These are phyloP conservation scores for Ramaria sp. DNA, from an alignment of 768 basidiomycete species.

Conservation along the genomic window DNA sequence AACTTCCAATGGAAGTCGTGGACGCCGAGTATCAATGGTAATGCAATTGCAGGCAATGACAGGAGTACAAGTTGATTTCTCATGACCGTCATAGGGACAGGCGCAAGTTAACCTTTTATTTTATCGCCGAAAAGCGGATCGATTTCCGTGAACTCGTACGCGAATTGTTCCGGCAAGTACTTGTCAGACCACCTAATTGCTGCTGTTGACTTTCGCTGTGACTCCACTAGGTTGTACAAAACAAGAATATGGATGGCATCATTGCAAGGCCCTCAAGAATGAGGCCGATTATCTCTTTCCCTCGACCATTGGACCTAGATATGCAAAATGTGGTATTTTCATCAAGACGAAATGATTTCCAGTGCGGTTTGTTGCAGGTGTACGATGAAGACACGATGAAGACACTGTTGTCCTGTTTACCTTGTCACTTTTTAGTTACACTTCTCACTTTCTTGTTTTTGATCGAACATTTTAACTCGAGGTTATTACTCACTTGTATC, in stretches of 20 bases:
- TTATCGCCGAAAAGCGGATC: constrained; percentile 89
- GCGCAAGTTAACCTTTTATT: constrained; percentile 97
- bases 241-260: constrained; percentile 95
- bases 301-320: background rate
- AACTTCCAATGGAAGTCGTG: constrained; percentile 95
- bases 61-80: background rate
- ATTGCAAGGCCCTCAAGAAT: constrained; percentile 15
- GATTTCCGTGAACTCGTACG: constrained; percentile 94
- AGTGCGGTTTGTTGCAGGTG: background rate
- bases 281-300: background rate
- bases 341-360: background rate
- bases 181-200: background rate
- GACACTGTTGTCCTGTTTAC: background rate
- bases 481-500: background rate
- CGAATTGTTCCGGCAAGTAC: constrained; percentile 72
- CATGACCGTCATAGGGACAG: constrained; percentile 58
- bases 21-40: constrained; percentile 99
- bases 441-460: constrained; percentile 1
- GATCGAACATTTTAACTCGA: background rate
- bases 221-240: constrained; percentile 70
- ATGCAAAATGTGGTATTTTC: background rate
- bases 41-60: constrained; percentile 17
- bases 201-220: background rate
- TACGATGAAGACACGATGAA: background rate
- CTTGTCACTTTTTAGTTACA: background rate